Conservation (phyloP, 257 asterid species). For the Solanum pimpinellifolium region DNA sequence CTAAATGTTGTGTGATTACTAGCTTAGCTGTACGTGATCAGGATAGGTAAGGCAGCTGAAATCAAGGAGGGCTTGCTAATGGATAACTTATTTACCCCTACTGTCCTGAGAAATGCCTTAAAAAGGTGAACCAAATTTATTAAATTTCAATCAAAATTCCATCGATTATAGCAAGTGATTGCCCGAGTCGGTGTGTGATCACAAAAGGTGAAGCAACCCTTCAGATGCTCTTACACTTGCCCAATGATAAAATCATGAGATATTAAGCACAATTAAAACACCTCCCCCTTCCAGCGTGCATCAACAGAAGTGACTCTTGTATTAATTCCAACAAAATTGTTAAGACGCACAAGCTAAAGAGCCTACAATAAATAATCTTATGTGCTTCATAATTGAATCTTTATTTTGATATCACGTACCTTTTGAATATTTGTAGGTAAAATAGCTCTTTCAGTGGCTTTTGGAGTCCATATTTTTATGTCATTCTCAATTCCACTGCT, state of each 20-base stretch:
- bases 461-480: constrained; percentile 79
- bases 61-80: background rate
- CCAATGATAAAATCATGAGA: background rate
- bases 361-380: background rate
- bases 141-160: too few relatives aligned
- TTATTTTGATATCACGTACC: constrained; percentile 26
- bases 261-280: background rate
- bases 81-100: background rate
- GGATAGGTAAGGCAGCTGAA: background rate
- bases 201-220: too few relatives aligned
- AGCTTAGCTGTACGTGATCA: background rate
- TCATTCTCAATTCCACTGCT: constrained; percentile 82
- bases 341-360: background rate
- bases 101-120: background rate
- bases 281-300: background rate
- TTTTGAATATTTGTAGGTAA: constrained; percentile 51
- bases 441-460: constrained; percentile 52
- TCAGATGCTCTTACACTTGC: background rate
- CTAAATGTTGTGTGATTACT: background rate
- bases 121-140: background rate
- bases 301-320: background rate
- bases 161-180: too few relatives aligned
- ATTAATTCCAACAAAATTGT: background rate
- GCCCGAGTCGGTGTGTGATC: too few relatives aligned
- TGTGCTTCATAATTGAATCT: background rate